Base-by-base conservation (phyloP, 208 protist species). In the Polymyxa betae region DNA sequence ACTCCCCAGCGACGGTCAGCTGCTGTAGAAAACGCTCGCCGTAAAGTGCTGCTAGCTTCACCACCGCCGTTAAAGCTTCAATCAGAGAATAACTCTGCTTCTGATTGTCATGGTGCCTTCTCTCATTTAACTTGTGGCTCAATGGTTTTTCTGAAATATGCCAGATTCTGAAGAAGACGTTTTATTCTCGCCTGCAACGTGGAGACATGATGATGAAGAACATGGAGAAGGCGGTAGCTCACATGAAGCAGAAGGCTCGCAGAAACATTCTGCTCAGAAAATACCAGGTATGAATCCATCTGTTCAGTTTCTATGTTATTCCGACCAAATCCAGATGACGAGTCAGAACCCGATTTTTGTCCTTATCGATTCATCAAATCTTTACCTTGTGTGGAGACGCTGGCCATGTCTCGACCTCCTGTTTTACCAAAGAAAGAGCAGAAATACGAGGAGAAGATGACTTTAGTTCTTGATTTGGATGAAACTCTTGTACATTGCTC, bases 401-500 rank as follows among this genome's bases (percentile, higher is more conserved):
- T 66, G 29, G 54, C 54, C 54, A 66, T 66, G 54, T 66, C 54
- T 16, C 54, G 54, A 16, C 54, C 54, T 66, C 20, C 29, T 66
- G 29, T 16, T 29, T 29, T 66, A 29, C 54, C 54, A 66, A 29
- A 66, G 16, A 66, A 66, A 29, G 54, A 32, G 16, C 54, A 16
- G 20, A 29, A 29, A 29, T 66, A 32, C 29, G 54, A 66, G 54
- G 54, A 66, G 20, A 16, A 29, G 54, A 66, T 66, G 54, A 66
- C 54, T 29, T 29, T 66, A 32, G 54, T 66, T 66, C 54, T 66
- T 29, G 54, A 66, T 29, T 29, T 66, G 54, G 54, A 66, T 66
- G 54, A 66, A 29, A 66, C 54, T 32, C 29, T 66, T 16, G 77
- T 88, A 29, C 77, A 88, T 29, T 88, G 77, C 77, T 77, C 77